Percentiles rank a stretch among this genome's conserved stretches.
Evolutionary conservation across 2,329 filamentous ascomycete species (phyloP).

Genomic region (Fusarium bactridioides): DNA sequence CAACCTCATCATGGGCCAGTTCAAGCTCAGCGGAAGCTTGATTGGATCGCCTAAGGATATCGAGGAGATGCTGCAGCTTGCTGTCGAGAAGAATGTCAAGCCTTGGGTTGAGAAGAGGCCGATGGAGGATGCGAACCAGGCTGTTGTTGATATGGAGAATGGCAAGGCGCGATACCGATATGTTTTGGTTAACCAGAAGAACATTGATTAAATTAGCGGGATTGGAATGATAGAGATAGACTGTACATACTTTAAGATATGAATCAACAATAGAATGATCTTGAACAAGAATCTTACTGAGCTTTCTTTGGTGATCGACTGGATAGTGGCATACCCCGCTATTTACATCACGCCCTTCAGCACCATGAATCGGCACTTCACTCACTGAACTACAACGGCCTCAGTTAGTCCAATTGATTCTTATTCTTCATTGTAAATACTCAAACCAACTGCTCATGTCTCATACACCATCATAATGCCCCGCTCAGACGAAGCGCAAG

Average conservation of each 20-base stretch:
- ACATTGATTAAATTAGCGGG: constrained; percentile 12
- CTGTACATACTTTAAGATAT: not conserved
- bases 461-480: constrained; percentile 58
- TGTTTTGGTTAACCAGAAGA: constrained; percentile 54
- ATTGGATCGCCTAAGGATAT: constrained; percentile 64
- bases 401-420: accelerated
- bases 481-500: constrained; percentile 75
- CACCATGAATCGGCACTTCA: not conserved
- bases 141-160: constrained; percentile 61
- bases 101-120: constrained; percentile 64
- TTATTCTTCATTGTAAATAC: accelerated
- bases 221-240: not conserved
- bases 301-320: not conserved
- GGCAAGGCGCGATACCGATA: constrained; percentile 61
- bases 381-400: not conserved
- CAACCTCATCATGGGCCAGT: constrained; percentile 27
- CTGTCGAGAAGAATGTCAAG: constrained; percentile 63
- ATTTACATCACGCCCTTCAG: constrained; percentile 25
- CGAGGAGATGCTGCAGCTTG: constrained; percentile 66
- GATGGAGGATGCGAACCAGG: constrained; percentile 64
- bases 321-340: constrained; percentile 34
- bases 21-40: constrained; percentile 55
- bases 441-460: accelerated
- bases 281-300: not conserved
- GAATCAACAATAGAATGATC: constrained; percentile 14